Conservation (phyloP, 805 yeast species). For the Teunomyces lycoperdinae region DNA sequence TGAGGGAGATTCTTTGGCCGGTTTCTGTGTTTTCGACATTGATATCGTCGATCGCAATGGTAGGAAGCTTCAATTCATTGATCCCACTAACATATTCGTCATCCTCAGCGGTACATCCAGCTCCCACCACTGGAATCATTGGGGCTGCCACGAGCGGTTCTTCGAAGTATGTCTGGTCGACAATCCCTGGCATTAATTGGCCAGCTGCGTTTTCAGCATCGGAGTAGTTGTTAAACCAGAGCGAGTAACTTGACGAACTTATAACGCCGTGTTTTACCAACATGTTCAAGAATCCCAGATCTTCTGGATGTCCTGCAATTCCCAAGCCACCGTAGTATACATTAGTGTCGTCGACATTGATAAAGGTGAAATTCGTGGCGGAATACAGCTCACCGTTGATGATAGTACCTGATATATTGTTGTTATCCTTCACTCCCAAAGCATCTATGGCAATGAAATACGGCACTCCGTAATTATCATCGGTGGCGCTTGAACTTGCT, state of each 20-base stretch:
- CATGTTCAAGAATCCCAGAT: conserved; percentile 27
- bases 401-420: conserved; percentile 19
- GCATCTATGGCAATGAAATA: conserved; percentile 27
- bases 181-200: conserved; percentile 55
- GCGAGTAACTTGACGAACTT: conserved; percentile 31
- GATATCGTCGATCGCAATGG: conserved; percentile 24
- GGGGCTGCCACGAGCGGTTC: conserved; percentile 51
- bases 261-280: conserved; percentile 20
- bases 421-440: conserved; percentile 24
- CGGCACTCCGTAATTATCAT: conserved; percentile 19
- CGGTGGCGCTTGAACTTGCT: conserved; percentile 13
- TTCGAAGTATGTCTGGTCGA: conserved; percentile 43
- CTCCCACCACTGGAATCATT: conserved; percentile 30
- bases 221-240: conserved; percentile 22
- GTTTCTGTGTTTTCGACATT: conserved; percentile 26
- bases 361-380: conserved; percentile 24
- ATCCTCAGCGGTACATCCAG: conserved; percentile 20
- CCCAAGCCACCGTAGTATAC: conserved; percentile 35
- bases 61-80: conserved; percentile 24
- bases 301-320: conserved; percentile 21
- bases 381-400: conserved; percentile 10
- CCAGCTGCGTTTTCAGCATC: conserved; percentile 18
- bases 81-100: conserved; percentile 1
- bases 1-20: conserved; percentile 36
- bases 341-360: conserved; percentile 21